Base-by-base conservation (phyloP, 306 rosid genomes). In the Malus fusca region DNA sequence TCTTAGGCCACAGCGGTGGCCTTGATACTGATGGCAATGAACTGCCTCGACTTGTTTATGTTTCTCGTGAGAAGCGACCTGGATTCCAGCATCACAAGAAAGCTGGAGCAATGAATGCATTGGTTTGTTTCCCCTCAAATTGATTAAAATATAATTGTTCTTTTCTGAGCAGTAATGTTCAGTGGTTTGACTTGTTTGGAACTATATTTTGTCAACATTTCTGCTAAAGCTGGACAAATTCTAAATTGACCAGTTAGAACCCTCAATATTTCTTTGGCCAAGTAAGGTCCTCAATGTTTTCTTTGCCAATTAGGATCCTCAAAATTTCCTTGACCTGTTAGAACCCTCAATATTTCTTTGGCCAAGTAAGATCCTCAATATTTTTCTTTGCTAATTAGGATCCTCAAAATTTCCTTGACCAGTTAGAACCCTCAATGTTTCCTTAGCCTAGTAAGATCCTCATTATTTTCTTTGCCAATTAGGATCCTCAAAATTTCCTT, bases 71-170 rank as follows among this genome's bases (percentile, higher is more conserved):
- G 84, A 96, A 96, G 91, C 87, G 99, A 68, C 99, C 99, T 0
- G 98, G 98, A 79, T 96, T 96, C 87, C 98, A 96, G 86, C 99
- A 96, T 89, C 99, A 96, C 96, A 96, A 96, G 87, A 96, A 96
- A 77, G 99, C 99, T 22, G 99, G 99, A 89, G 98, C 97, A 75
- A 96, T 96, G 99, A 96, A 96, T 89, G 99, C 99, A 75, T 86
- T 96, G 99, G 99, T 96, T 64, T 75, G 96, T 87, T 42, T 43
- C 69, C 80, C 25, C 60, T 76, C 18, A 63, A 40, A 5, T 53
- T 69, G 31, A 22, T 42, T 51, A 13, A 53, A 43, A 44, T 64
- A 30, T 40, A 1, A 40, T 2, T 28, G 11, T 43, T 13, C 4
- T 37, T 58, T 74, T 44, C 77, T 74, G 21, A 22, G 14, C 43